phyloP scores from a whole-genome alignment of 73 alveolate species.

The Loxodes magnus region DNA sequence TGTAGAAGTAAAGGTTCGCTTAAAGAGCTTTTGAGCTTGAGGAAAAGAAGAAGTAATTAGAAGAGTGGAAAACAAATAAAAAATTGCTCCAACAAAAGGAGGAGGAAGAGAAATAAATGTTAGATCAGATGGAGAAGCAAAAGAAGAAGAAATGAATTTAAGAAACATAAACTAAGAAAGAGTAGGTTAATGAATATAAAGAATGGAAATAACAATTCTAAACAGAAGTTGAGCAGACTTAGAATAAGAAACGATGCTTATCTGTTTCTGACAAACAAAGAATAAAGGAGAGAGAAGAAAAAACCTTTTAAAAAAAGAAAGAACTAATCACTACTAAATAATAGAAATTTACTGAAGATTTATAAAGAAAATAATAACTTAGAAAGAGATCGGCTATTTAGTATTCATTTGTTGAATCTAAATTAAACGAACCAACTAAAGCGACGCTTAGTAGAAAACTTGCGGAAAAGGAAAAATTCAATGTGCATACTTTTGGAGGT shows the following conservation, averaged over 20 bases:
- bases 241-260: neutral
- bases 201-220: neutral
- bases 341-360: neutral
- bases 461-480: neutral
- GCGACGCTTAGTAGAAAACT: neutral
- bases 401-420: conserved; percentile 9
- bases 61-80: conserved; percentile 2
- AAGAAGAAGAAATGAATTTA: neutral
- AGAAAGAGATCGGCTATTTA: neutral
- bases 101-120: neutral
- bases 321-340: neutral
- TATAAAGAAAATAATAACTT: neutral
- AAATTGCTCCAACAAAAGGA: neutral
- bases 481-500: conserved; percentile 7
- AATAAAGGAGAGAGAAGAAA: conserved; percentile 8
- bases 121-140: neutral
- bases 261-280: conserved; percentile 11
- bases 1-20: too few species aligned
- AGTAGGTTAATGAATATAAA: conserved; percentile 3
- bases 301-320: neutral
- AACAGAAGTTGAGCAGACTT: neutral
- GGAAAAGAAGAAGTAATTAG: conserved; percentile 8
- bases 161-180: conserved; percentile 1
- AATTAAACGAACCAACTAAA: conserved; percentile 1
- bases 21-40: conserved; percentile 6